Percentiles rank a stretch among this genome's conserved stretches.
phyloP scores from a whole-genome alignment of 2,329 filamentous ascomycete genomes.

The Dothistroma pini region DNA sequence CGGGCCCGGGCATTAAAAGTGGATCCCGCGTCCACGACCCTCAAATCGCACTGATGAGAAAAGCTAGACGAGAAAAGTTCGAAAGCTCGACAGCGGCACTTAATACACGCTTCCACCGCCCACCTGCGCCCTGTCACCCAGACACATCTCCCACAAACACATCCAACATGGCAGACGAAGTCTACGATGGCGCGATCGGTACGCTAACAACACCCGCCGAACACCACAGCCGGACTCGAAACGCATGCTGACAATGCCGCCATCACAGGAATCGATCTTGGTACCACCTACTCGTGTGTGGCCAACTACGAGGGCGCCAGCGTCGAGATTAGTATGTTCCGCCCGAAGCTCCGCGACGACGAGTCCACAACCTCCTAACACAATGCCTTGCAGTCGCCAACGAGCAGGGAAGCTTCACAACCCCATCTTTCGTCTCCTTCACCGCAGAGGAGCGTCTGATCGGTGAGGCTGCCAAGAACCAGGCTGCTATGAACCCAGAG shows the following conservation, averaged over 20 bases:
- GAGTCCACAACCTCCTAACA: slow-evolving; percentile 9
- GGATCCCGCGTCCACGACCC: background rate
- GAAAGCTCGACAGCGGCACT: background rate
- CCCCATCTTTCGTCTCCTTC: slow-evolving; percentile 98
- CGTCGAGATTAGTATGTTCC: slow-evolving; percentile 86
- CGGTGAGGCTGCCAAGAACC: slow-evolving; percentile 99
- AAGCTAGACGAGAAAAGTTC: background rate
- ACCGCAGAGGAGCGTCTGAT: slow-evolving; percentile 98
- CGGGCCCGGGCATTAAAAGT: background rate
- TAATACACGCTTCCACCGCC: background rate
- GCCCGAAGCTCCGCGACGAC: slow-evolving; percentile 11
- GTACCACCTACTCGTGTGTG: slow-evolving; percentile 99
- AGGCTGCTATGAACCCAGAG: slow-evolving; percentile 97
- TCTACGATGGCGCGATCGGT: slow-evolving; percentile 99
- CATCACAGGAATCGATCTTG: slow-evolving; percentile 95
- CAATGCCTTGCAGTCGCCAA: slow-evolving; percentile 64
- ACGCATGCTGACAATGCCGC: slow-evolving; percentile 85
- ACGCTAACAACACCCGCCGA: slow-evolving; percentile 31
- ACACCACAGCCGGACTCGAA: slow-evolving; percentile 84
- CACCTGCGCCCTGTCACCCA: slow-evolving; percentile 5
- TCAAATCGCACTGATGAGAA: background rate
- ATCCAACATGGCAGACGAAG: slow-evolving; percentile 85
- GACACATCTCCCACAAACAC: slow-evolving; percentile 11
- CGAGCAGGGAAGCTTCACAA: slow-evolving; percentile 99
- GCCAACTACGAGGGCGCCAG: slow-evolving; percentile 99